These are phyloP conservation scores for Amauroascus verrucosus DNA, from an alignment of 2,329 filamentous ascomycete genomes.

Conservation along the genomic window DNA sequence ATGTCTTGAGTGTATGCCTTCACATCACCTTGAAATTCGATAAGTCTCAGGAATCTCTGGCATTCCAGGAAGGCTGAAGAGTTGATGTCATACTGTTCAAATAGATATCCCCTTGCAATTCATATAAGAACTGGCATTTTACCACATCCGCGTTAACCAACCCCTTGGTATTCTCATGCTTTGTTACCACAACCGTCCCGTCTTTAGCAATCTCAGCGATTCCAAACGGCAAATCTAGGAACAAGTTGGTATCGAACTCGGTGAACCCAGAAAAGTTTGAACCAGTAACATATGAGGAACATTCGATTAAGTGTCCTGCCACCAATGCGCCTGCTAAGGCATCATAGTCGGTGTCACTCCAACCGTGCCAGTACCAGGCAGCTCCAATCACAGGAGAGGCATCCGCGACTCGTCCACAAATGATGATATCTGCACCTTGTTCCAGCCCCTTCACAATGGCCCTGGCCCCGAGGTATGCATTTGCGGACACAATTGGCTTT, in stretches of 20 bases:
- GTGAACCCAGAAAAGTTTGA: conserved; percentile 41
- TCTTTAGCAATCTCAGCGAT: conserved; percentile 42
- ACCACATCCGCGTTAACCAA: conserved; percentile 24
- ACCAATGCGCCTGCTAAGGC: conserved; percentile 38
- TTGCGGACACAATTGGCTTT: conserved; percentile 37
- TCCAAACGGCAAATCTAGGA: conserved; percentile 39
- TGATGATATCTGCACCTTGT: conserved; percentile 39
- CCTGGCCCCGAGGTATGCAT: conserved; percentile 45
- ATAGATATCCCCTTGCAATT: conserved; percentile 41
- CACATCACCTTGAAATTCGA: conserved; percentile 23
- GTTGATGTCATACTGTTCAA: conserved; percentile 31
- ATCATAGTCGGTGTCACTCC: conserved; percentile 41
- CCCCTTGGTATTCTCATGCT: conserved; percentile 39
- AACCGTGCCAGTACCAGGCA: conserved; percentile 48
- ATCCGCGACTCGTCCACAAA: conserved; percentile 43
- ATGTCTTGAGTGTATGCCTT: conserved; percentile 35
- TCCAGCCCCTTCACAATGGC: conserved; percentile 39
- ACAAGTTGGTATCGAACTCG: conserved; percentile 32
- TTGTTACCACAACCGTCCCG: conserved; percentile 42
- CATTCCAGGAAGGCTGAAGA: background rate
- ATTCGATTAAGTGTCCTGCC: conserved; percentile 25
- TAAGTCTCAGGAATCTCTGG: background rate
- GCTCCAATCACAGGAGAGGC: conserved; percentile 47
- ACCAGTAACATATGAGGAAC: conserved; percentile 21
- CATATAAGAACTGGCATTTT: conserved; percentile 43